phyloP scores from a whole-genome alignment of 495 filamentous ascomycete genomes.

The Staphylotrichum tortipilum region DNA sequence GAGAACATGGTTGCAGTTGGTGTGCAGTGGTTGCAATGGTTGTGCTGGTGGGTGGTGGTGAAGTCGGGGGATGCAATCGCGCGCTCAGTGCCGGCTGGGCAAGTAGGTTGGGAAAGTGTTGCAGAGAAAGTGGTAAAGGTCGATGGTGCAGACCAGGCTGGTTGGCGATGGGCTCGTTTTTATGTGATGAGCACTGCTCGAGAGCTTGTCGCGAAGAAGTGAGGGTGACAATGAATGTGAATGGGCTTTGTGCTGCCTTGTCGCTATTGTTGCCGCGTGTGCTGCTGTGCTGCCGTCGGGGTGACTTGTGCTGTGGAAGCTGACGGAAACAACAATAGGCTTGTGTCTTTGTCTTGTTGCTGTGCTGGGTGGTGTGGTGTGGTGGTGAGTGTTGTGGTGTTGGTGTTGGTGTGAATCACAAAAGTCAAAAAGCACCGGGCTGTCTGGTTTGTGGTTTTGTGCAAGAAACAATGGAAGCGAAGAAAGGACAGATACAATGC shows the following conservation, averaged over 20 bases:
- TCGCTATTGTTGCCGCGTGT: constrained; percentile 11
- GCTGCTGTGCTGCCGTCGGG: background rate
- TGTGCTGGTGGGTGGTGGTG: too few species aligned
- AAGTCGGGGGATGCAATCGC: constrained; percentile 8
- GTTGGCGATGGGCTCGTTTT: too few species aligned
- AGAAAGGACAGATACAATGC: constrained; percentile 16
- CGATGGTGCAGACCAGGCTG: constrained; percentile 2
- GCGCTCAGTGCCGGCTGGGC: constrained; percentile 13
- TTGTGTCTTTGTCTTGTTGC: too few species aligned
- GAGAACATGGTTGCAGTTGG: constrained; percentile 27
- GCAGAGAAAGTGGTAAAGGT: constrained; percentile 6
- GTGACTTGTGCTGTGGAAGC: too few species aligned
- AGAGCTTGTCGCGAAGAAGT: too few species aligned
- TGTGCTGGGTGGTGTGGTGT: too few species aligned
- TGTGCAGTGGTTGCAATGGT: too few species aligned
- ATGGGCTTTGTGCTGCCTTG: constrained; percentile 4
- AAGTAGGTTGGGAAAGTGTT: background rate
- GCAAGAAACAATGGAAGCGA: constrained; percentile 8
- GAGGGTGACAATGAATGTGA: constrained; percentile 10
- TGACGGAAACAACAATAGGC: constrained; percentile 3
- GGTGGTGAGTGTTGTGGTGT: too few species aligned
- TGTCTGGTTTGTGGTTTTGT: too few species aligned
- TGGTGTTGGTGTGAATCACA: constrained; percentile 5
- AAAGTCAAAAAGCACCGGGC: constrained; percentile 3
- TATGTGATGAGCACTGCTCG: constrained; percentile 17